Evolutionary conservation across 306 rosid species (phyloP).

Genomic region (Begonia fuchsioides): DNA sequence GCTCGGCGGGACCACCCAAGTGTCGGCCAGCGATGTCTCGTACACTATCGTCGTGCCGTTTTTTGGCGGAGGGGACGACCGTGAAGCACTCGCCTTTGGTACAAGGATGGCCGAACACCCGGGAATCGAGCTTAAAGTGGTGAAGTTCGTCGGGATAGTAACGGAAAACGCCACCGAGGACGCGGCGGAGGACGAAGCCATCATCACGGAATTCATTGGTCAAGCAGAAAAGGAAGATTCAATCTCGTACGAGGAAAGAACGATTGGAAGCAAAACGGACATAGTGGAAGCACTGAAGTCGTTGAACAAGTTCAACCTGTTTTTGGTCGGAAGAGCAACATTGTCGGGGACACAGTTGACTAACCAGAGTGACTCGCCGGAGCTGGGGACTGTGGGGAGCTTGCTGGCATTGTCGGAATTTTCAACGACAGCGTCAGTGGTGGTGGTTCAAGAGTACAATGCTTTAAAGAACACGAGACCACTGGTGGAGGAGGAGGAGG

Average conservation of each 20-base stretch:
- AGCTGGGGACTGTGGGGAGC: constrained; percentile 57
- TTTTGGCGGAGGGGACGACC: constrained; percentile 53
- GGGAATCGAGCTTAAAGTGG: constrained; percentile 25
- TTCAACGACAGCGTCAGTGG: constrained; percentile 31
- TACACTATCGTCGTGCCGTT: constrained; percentile 24
- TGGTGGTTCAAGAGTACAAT: constrained; percentile 47
- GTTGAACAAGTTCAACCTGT: constrained; percentile 23
- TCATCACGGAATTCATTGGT: constrained; percentile 20
- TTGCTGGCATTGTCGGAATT: constrained; percentile 35
- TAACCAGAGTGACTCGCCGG: constrained; percentile 30
- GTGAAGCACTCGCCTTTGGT: constrained; percentile 54
- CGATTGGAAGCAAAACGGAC: constrained; percentile 29
- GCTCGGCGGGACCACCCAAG: constrained; percentile 55
- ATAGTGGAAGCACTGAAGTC: constrained; percentile 19
- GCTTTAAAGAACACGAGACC: constrained; percentile 18
- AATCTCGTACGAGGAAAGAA: constrained; percentile 23
- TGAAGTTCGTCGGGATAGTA: constrained; percentile 13
- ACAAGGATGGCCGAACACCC: constrained; percentile 66
- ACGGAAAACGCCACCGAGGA: constrained; percentile 13
- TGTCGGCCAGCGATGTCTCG: constrained; percentile 43
- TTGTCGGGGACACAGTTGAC: constrained; percentile 29
- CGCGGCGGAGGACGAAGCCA: constrained; percentile 18
- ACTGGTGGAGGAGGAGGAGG: constrained; percentile 28
- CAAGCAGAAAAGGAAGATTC: constrained; percentile 15
- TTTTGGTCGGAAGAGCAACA: constrained; percentile 50